phyloP scores from a whole-genome alignment of 352 stramenopile genomes.

The Phytophthora palmivora region DNA sequence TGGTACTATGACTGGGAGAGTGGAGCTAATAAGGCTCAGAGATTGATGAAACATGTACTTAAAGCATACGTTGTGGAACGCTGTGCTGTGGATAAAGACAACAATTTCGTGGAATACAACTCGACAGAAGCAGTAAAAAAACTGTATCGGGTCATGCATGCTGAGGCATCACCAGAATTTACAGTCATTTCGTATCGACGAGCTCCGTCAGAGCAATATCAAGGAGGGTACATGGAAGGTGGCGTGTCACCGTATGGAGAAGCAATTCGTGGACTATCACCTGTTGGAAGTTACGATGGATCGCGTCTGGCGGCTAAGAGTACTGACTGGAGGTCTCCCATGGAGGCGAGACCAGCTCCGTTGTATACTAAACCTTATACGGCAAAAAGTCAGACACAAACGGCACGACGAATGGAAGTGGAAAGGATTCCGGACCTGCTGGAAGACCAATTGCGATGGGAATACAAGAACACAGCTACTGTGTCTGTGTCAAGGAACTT shows the following conservation, averaged over 20 bases:
- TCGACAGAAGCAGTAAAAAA: not conserved
- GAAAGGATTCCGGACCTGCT: not conserved
- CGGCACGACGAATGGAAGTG: not conserved
- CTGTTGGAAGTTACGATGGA: not conserved
- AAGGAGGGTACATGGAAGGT: slow-evolving; percentile 14
- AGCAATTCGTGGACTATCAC: not conserved
- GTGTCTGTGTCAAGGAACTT: slow-evolving; percentile 63
- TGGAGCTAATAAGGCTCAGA: slow-evolving; percentile 65
- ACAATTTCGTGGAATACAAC: slow-evolving; percentile 23
- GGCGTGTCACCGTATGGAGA: not conserved
- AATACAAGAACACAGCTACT: slow-evolving; percentile 19
- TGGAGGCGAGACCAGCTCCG: not conserved
- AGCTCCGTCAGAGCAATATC: slow-evolving; percentile 35
- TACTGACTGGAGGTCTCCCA: not conserved
- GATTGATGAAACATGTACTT: slow-evolving; percentile 71
- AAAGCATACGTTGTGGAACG: slow-evolving; percentile 61
- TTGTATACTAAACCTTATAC: not conserved
- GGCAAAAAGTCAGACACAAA: not conserved
- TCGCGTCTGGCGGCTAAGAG: not conserved
- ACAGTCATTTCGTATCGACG: slow-evolving; percentile 74
- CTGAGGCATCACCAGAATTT: slow-evolving; percentile 64
- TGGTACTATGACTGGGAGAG: slow-evolving; percentile 83
- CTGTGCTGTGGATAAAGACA: slow-evolving; percentile 39
- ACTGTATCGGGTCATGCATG: slow-evolving; percentile 51
- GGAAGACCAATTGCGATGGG: slow-evolving; percentile 25